Evolutionary conservation across 202 grass and related monocot genomes (phyloP).

Genomic region (Carex sylvatica): DNA sequence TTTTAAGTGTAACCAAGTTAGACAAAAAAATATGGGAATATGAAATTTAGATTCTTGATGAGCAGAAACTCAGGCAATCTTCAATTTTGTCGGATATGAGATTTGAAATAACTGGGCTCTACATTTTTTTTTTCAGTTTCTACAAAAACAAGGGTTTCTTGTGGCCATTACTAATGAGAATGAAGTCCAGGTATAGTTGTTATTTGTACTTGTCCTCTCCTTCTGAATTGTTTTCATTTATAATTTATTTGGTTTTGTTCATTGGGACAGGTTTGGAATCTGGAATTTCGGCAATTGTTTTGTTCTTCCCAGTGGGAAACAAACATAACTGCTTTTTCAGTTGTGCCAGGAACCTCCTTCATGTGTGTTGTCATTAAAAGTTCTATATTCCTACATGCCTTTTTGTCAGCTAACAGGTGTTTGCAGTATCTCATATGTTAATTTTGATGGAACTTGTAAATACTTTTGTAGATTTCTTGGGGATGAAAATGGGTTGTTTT

Average conservation of each 20-base stretch:
- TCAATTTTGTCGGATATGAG: neutral
- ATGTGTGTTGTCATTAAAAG: constrained; percentile 42
- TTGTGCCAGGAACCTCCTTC: constrained; percentile 62
- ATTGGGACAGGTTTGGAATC: constrained; percentile 77
- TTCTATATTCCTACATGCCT: neutral
- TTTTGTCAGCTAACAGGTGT: neutral
- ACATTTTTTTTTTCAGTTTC: constrained; percentile 64
- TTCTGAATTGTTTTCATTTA: constrained; percentile 13
- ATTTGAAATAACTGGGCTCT: neutral
- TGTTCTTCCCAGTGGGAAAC: constrained; percentile 61
- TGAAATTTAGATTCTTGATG: neutral
- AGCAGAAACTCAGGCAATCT: neutral
- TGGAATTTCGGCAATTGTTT: constrained; percentile 88
- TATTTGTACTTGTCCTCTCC: constrained; percentile 15
- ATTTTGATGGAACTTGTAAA: constrained; percentile 17
- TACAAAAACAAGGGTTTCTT: constrained; percentile 80
- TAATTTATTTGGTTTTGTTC: constrained; percentile 21
- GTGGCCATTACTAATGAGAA: constrained; percentile 86
- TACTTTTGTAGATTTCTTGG: constrained; percentile 77
- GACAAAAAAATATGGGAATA: neutral
- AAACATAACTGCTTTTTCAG: constrained; percentile 90
- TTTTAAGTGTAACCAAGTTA: neutral
- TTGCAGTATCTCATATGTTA: constrained; percentile 9
- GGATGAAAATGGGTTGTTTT: constrained; percentile 87
- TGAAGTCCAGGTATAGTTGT: constrained; percentile 72